Percentiles rank a stretch among this genome's conserved stretches.
phyloP scores from a whole-genome alignment of 768 basidiomycete genomes.

The Panaeolus papilionaceus region DNA sequence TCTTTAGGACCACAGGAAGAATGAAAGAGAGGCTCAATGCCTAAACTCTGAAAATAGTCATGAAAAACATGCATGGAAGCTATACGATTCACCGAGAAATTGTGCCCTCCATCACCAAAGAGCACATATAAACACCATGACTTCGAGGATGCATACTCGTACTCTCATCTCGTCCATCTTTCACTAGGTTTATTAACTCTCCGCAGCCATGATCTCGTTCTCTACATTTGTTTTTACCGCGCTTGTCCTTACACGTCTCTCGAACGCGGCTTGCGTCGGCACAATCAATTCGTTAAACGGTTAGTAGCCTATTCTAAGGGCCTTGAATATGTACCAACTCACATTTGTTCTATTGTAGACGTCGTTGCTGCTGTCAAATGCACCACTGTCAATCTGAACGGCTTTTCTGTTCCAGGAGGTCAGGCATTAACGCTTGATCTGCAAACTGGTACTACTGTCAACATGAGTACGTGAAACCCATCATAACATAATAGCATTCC shows the following conservation, averaged over 20 bases:
- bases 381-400: constrained; percentile 60
- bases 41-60: background rate
- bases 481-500: background rate
- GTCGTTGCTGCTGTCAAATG: constrained; percentile 60
- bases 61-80: background rate
- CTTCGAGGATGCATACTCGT: background rate
- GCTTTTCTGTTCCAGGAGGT: constrained; percentile 63
- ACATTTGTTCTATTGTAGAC: constrained; percentile 32
- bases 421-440: constrained; percentile 55
- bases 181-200: background rate
- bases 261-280: constrained; percentile 22
- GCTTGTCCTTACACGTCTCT: background rate
- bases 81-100: background rate
- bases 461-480: constrained; percentile 49
- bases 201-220: background rate
- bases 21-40: background rate
- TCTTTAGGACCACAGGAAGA: background rate
- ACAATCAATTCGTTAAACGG: constrained; percentile 29
- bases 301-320: background rate
- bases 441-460: constrained; percentile 58
- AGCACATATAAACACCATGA: background rate
- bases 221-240: background rate
- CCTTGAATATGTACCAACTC: no score
- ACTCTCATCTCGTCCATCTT: background rate
- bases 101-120: background rate